These are phyloP conservation scores for Corchorus olitorius DNA, from an alignment of 345 rosid species.

Conservation along the genomic window DNA sequence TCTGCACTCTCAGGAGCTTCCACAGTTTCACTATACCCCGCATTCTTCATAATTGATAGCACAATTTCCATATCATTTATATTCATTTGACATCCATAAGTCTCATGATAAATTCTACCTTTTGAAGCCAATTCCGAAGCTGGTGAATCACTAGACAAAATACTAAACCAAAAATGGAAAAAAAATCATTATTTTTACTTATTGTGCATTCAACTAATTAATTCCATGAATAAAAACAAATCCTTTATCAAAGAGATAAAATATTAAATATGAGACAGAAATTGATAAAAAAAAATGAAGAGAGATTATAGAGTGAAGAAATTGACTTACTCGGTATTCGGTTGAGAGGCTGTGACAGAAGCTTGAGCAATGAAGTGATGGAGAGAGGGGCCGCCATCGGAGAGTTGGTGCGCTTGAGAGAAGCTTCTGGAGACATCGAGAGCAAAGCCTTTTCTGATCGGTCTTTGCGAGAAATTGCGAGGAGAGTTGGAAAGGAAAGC, in stretches of 20 bases:
- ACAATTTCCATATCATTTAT: slow-evolving; percentile 95
- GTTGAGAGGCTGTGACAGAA: slow-evolving; percentile 43
- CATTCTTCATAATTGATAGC: slow-evolving; percentile 78
- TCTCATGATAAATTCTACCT: slow-evolving; percentile 90
- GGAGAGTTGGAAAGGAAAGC: slow-evolving; percentile 27
- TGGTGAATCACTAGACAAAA: slow-evolving; percentile 35
- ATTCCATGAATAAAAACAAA: neutral
- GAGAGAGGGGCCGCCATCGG: slow-evolving; percentile 51
- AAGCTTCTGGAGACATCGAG: slow-evolving; percentile 48
- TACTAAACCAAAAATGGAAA: slow-evolving; percentile 12
- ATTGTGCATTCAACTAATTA: neutral
- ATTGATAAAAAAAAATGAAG: neutral
- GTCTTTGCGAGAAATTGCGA: slow-evolving; percentile 25
- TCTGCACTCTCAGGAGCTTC: slow-evolving; percentile 84
- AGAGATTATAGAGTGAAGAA: no score
- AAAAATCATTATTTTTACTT: neutral
- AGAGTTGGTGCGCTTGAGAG: slow-evolving; percentile 39
- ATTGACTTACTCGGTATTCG: slow-evolving; percentile 54
- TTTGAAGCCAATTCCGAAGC: slow-evolving; percentile 41
- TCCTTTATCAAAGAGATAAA: neutral
- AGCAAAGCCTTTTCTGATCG: slow-evolving; percentile 31
- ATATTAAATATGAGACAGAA: neutral
- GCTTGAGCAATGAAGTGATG: slow-evolving; percentile 61
- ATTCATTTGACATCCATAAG: slow-evolving; percentile 97
- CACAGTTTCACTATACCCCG: slow-evolving; percentile 72